Percentiles rank a stretch among this genome's conserved stretches.
Conservation (phyloP, 2,329 filamentous ascomycete genomes). For the Pyrenophora tritici-repentis region DNA sequence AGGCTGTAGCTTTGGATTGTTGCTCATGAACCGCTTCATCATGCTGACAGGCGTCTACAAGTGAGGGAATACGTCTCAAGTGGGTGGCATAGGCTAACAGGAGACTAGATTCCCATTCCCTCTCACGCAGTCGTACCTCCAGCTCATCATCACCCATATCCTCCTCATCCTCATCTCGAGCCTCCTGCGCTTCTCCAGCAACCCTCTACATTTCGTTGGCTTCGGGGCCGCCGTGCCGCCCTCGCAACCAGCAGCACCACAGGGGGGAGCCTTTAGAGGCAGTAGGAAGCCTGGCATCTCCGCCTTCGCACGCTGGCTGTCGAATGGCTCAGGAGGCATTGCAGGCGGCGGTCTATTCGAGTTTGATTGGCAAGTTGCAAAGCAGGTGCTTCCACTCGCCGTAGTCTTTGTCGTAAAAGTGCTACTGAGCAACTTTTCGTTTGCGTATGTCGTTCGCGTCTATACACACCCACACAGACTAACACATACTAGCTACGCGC, state of each 20-base stretch:
- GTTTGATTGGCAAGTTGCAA: slow-evolving; percentile 55
- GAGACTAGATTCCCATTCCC: slow-evolving; percentile 57
- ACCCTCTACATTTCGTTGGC: slow-evolving; percentile 50
- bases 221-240: slow-evolving; percentile 54
- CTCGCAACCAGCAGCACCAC: slow-evolving; percentile 41
- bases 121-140: slow-evolving; percentile 56
- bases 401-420: slow-evolving; percentile 58
- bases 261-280: slow-evolving; percentile 38
- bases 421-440: slow-evolving; percentile 59
- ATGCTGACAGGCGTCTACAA: slow-evolving; percentile 56
- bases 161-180: slow-evolving; percentile 55
- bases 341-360: slow-evolving; percentile 61
- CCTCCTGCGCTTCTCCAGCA: slow-evolving; percentile 53
- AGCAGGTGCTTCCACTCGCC: slow-evolving; percentile 55
- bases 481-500: slow-evolving; percentile 51
- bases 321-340: slow-evolving; percentile 53
- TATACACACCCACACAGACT: slow-evolving; percentile 1
- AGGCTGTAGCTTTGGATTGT: slow-evolving; percentile 53
- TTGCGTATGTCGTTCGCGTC: slow-evolving; percentile 50
- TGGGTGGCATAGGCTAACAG: slow-evolving; percentile 20
- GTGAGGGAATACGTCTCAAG: slow-evolving; percentile 20
- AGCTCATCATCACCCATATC: slow-evolving; percentile 57
- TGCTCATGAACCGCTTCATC: slow-evolving; percentile 59
- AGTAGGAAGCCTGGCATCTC: slow-evolving; percentile 28
- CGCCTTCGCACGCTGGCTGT: slow-evolving; percentile 45